Base-by-base conservation (phyloP, 108 stramenopile genomes). In the Nannochloropsis gaditana region DNA sequence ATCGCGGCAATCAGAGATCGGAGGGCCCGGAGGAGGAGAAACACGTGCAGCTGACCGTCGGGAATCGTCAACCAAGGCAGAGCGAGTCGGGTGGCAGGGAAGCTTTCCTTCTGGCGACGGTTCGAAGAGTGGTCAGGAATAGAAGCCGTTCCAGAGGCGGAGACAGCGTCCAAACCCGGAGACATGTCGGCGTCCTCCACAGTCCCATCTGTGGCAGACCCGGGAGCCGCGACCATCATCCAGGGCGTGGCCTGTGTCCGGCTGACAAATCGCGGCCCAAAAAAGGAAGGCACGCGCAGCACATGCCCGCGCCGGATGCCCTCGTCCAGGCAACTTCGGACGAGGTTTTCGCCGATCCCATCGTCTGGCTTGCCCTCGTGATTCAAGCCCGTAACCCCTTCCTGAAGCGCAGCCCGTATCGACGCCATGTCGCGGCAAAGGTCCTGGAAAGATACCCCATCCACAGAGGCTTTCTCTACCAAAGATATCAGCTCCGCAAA, bases 11-110 rank as follows among this genome's bases (percentile, higher is more conserved):
- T n/a, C 59, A 73, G n/a, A 4, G 59, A 73, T 1, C 59, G 59
- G 19, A 73, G 59, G 19, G 59, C 59, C 59, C 59, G 3, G 4
- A 73, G n/a, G 19, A 73, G 59, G 19, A 73, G 15, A n/a, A 73
- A 15, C 19, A 15, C 19, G 8, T 73, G 19, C 59, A 73, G 59
- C 59, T n/a, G 59, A n/a, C 59, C 59, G n/a, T 73, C 59, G n/a
- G 59, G 59, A n/a, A 73, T 8, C 59, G 59, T 73, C 59, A 73
- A 73, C 59, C 59, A 73, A n/a, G 59, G 59, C 15, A 73, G 59
- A n/a, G 59, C 59, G 19, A 73, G 6, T n/a, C 59, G 59, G 31
- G 31, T 31, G 31, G 31, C 31, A 31, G 31, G 31, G 31, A 31
- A 31, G 31, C 31, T 31, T 31, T 31, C 31, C 31, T 31, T 31